Conservation (phyloP, 768 basidiomycete genomes). For the Fistulinella prunicolor region DNA sequence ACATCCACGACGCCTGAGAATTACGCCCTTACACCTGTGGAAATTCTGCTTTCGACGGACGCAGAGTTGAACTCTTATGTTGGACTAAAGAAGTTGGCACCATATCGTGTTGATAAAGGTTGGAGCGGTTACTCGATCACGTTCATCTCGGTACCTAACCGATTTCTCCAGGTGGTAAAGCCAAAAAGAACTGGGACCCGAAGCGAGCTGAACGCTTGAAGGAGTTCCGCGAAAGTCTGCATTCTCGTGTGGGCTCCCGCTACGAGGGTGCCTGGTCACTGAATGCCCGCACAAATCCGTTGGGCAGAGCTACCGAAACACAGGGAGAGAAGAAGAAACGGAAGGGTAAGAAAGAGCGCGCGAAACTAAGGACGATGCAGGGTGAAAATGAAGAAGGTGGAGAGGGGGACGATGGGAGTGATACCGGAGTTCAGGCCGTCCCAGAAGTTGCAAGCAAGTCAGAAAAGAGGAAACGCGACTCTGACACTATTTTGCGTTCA, state of each 20-base stretch:
- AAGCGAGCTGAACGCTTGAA: slow-evolving; percentile 61
- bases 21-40: slow-evolving; percentile 74
- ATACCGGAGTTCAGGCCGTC: background rate
- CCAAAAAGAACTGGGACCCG: slow-evolving; percentile 53
- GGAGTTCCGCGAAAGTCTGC: slow-evolving; percentile 67
- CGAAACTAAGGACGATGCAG: slow-evolving; percentile 43
- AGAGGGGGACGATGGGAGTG: slow-evolving; percentile 1
- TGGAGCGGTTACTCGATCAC: slow-evolving; percentile 7
- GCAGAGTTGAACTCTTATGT: slow-evolving; percentile 90
- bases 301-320: slow-evolving; percentile 7
- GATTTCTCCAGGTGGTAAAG: slow-evolving; percentile 16
- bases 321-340: slow-evolving; percentile 50
- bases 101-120: slow-evolving; percentile 66
- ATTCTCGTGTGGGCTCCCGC: slow-evolving; percentile 35
- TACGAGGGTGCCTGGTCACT: slow-evolving; percentile 23
- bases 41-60: slow-evolving; percentile 90
- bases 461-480: slow-evolving; percentile 19
- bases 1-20: slow-evolving; percentile 57
- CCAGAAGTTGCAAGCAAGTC: background rate
- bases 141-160: background rate
- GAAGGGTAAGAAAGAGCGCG: slow-evolving; percentile 68
- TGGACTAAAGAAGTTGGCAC: slow-evolving; percentile 86
- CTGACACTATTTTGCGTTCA: slow-evolving; percentile 1
- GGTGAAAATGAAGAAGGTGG: slow-evolving; percentile 6
- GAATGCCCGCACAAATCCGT: background rate